Conservation (phyloP, 2,329 filamentous ascomycete species). For the Phialocephala sp. region DNA sequence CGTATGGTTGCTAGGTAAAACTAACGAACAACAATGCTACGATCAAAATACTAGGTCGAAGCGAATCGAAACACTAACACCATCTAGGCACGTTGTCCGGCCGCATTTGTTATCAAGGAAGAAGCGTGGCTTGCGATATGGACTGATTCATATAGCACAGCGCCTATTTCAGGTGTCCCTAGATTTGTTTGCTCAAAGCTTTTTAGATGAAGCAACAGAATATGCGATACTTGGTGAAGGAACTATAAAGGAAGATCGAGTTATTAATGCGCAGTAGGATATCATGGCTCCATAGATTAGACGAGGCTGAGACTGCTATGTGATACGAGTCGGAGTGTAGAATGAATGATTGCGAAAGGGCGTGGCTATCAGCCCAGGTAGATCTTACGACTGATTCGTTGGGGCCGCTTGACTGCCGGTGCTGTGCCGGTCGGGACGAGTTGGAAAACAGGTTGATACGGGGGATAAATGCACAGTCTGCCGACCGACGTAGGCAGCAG, state of each 20-base stretch:
- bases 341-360: not conserved
- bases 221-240: not conserved
- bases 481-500: not conserved
- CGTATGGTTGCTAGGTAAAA: too few species aligned
- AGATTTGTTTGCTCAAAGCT: not conserved
- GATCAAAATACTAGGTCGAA: not conserved
- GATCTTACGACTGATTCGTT: not conserved
- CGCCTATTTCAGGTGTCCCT: not conserved
- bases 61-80: not conserved
- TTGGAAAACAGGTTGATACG: constrained; percentile 8
- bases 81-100: not conserved
- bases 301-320: not conserved
- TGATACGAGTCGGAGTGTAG: not conserved
- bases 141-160: not conserved
- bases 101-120: not conserved
- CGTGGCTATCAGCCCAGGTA: not conserved
- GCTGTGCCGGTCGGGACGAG: not conserved
- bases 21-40: not conserved
- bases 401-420: constrained; percentile 1
- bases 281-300: not conserved
- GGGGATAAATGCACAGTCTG: constrained; percentile 4
- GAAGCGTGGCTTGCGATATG: not conserved
- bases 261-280: not conserved
- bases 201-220: not conserved
- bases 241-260: too few species aligned